Evolutionary conservation across 164 flowering plant species (phyloP), one percentile per base, ranked within the genome.

Genomic region (Cinnamomum micranthum): DNA sequence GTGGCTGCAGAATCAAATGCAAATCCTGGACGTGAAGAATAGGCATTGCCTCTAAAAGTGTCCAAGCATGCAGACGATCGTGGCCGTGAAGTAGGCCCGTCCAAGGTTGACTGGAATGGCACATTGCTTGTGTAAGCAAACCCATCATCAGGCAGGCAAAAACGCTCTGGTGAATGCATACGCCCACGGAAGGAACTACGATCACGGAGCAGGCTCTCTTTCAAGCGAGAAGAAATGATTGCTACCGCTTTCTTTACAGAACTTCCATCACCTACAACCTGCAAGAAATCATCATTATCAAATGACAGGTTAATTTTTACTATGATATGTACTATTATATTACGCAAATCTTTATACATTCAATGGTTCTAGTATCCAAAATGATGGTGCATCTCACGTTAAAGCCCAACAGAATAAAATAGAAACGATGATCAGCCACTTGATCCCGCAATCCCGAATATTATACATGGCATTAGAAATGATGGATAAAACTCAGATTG

Each of bases 141-240:
- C 71, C 91, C 97, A 76, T 95, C 99, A 64, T 92, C 99, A 65
- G 88, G 86, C 75, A 87, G 86, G 31, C 81, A 87, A 81, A 83
- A 87, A 4, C 86, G 87, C 3, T 96, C 98, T 0, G 96, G 93
- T 74, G 94, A 86, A 72, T 88, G 91, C 52, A 83, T 2, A 64
- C 95, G 84, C 27, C 92, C 92, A 73, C 87, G 87, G 73, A 86
- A 87, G 76, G 91, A 83, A 85, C 88, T 81, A 74, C 98, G 91
- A 62, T 94, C 98, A 79, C 99, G 95, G 80, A 89, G 95, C 84
- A 90, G 97, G 77, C 97, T 94, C 82, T 96, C 99, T 80, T 89
- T 89, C 83, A 96, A 83, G 72, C 99, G 97, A 59, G 91, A 85
- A 19, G 99, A 86, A 62, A 96, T 90, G 67, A 84, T 85, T 27